Evolutionary conservation across 805 yeast species (phyloP).

Genomic region (Cyberlindnera euphorbiiphila): DNA sequence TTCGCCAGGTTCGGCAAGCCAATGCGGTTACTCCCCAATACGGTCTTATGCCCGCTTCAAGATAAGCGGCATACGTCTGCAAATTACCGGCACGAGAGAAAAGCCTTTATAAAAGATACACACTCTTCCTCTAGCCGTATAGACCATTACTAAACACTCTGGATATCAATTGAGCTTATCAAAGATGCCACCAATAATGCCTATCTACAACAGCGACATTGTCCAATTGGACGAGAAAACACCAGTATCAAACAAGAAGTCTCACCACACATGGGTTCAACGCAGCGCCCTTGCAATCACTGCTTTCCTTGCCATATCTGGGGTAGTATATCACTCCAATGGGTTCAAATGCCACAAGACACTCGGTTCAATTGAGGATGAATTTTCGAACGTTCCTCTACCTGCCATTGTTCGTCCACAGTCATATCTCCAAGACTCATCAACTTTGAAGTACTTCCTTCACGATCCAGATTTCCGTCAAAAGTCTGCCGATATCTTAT

Average conservation of each 20-base stretch:
- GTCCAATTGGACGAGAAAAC: conserved; percentile 8
- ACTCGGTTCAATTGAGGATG: too few species aligned
- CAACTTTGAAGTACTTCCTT: conserved; percentile 15
- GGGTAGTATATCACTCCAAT: conserved; percentile 5
- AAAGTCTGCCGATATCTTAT: conserved; percentile 8
- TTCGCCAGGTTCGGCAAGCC: too few species aligned
- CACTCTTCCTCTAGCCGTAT: too few species aligned
- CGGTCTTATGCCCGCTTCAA: too few species aligned
- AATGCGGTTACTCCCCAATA: too few species aligned
- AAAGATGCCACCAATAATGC: conserved; percentile 3
- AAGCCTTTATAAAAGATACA: too few species aligned
- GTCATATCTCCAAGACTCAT: conserved; percentile 11
- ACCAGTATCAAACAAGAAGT: background rate
- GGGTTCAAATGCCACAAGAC: too few species aligned
- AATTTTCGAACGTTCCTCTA: too few species aligned
- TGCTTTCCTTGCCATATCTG: conserved; percentile 10
- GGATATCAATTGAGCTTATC: background rate
- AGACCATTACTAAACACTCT: too few species aligned
- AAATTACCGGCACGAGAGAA: too few species aligned
- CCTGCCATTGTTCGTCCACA: conserved; percentile 12
- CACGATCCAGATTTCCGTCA: conserved; percentile 12
- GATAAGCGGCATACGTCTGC: too few species aligned
- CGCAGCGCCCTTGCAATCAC: conserved; percentile 9
- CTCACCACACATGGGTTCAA: conserved; percentile 10
- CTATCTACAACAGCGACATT: conserved; percentile 3